Percentiles rank a stretch among this genome's conserved stretches.
These are phyloP conservation scores for Solanum medicagineum DNA, from an alignment of 257 asterid genomes.

Conservation along the genomic window DNA sequence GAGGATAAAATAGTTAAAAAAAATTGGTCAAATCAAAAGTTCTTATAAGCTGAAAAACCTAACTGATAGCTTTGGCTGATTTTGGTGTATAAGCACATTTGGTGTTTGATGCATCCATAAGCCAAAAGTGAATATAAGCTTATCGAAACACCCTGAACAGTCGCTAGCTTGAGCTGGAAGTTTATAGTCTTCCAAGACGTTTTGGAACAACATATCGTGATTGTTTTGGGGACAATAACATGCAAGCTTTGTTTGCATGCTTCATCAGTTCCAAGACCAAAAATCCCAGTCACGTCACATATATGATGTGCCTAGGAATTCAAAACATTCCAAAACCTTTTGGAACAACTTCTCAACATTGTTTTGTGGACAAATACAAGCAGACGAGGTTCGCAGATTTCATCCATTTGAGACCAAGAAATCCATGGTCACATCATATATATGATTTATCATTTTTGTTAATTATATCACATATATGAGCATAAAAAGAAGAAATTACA, in stretches of 20 bases:
- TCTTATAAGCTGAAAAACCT: not conserved
- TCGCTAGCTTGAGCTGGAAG: not conserved
- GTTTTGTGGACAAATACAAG: not conserved
- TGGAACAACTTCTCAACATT: not conserved
- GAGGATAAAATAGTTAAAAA: not conserved
- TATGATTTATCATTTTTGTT: not conserved
- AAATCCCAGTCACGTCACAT: not conserved
- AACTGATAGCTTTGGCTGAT: not conserved
- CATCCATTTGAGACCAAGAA: not conserved
- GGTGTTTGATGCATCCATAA: not conserved
- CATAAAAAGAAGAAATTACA: not conserved
- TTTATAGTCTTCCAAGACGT: not conserved
- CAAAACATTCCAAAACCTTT: not conserved
- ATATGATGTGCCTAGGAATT: not conserved
- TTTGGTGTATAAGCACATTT: not conserved
- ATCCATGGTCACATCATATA: not conserved
- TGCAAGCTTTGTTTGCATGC: not conserved
- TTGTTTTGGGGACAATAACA: not conserved
- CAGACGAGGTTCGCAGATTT: not conserved
- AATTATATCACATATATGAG: not conserved
- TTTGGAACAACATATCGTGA: not conserved
- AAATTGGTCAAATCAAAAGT: not conserved
- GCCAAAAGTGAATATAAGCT: not conserved
- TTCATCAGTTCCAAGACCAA: not conserved
- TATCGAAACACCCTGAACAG: not conserved